Evolutionary conservation across 306 rosid genomes (phyloP).

Genomic region (Prunus salicina): DNA sequence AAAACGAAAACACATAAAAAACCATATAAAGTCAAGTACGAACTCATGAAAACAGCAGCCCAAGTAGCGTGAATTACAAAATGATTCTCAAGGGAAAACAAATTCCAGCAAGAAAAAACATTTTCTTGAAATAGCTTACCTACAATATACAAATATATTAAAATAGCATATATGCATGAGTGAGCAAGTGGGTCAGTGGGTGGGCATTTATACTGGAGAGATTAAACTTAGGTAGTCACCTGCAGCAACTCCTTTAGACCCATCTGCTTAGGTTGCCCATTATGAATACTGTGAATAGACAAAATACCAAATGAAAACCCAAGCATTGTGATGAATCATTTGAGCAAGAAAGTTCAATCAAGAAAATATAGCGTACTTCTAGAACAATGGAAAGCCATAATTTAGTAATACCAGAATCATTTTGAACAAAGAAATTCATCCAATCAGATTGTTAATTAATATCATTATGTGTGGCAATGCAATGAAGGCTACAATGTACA

Average conservation of each 20-base stretch:
- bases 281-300: conserved; percentile 56
- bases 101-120: not conserved
- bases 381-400: not conserved
- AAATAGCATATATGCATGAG: not conserved
- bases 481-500: not conserved
- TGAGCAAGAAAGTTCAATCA: not conserved
- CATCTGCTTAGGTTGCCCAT: conserved; percentile 85
- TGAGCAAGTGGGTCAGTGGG: not conserved
- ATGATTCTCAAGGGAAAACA: not conserved
- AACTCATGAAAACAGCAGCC: not conserved
- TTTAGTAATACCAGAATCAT: not conserved
- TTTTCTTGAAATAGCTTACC: not conserved
- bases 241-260: conserved; percentile 84
- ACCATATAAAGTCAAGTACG: not conserved
- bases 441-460: not conserved
- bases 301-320: conserved; percentile 14
- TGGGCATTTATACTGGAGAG: not conserved
- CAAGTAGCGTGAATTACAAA: not conserved
- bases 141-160: not conserved
- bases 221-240: conserved; percentile 37
- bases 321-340: not conserved
- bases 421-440: not conserved
- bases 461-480: not conserved
- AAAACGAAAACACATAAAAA: not conserved
- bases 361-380: not conserved